Base-by-base conservation (phyloP, 1,284 basidiomycete species). In the Cutaneotrichosporon arboriforme region DNA sequence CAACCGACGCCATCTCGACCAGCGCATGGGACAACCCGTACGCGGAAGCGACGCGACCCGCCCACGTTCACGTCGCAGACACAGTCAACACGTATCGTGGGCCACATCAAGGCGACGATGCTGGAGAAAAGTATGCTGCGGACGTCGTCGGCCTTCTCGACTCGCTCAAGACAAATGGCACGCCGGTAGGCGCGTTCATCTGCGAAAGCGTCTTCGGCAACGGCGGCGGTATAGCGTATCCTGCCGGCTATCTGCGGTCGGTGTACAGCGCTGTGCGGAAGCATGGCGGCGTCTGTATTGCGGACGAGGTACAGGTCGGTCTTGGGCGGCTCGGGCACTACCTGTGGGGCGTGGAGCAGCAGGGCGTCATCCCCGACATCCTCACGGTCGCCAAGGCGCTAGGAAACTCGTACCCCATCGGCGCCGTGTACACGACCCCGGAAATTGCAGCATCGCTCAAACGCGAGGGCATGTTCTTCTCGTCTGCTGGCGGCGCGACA, bases 401-500 rank as follows among this genome's bases (percentile, higher is more conserved):
- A 10, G 54, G 54, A 2, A 48, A 45, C 42, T 40, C 41, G 10
- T 56, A 49, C 34, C 54, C 54, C 4, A 50, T 56, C 10, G 54
- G 54, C 9, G 42, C 42, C 8, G 54, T 56, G 8, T 46, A 36
- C 17, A 56, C 54, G n/a, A 56, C 54, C 1, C 41, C 31, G 3
- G 50, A 18, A 10, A 56, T 56, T n/a, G 49, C 54, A 4, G 54
- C 40, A 8, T 22, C 20, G n/a, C 42, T 56, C 9, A 46, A 14
- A 37, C 33, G 41, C 8, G 54, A 56, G 10, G 54, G 54, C 42
- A 56, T 52, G 50, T 56, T 56, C 42, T 56, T 56, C 54, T 63
- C 60, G 12, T 62, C 54, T 4, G 53, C 53, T 1, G 66, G 55
- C 43, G 62, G 45, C 13, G 59, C 57, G 33, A 61, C 64, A 10